Evolutionary conservation across 225 moss, liverwort and hornwort species (phyloP), one percentile per base, ranked within the genome.

Genomic region (Physcomitrium patens): DNA sequence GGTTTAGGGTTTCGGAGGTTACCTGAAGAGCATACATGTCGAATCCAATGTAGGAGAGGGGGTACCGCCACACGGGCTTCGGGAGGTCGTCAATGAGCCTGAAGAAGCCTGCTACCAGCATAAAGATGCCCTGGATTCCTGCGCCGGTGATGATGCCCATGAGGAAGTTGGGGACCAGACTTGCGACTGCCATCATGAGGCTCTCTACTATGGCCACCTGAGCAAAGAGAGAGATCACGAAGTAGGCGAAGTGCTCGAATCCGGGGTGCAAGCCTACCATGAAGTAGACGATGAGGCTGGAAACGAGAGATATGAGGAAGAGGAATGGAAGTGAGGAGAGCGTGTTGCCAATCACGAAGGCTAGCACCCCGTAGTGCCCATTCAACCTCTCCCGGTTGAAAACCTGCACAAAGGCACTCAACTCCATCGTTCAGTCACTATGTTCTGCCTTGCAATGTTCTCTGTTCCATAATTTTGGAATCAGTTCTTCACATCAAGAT

Each of bases 61-160:
- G 89, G 54, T 86, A 86, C 11, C 85, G 80, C 89, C 89, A 89
- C 1, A 89, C 67, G 11, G 86, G 83, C 76, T 86, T 89, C 9
- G 89, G 89, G 18, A 86, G 80, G 64, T 89, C 89, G 56, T 83
- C 80, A 31, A 77, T 65, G 0, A 86, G 69, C 71, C 89, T 80
- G 67, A 86, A 86, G 80, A 81, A 89, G 31, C 89, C 89, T 7
- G 85, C 83, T 19, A 82, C 86, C 45, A 89, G 73, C 80, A 96
- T 93, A 77, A 84, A 93, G 22, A 96, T 90, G 9, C 95, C 95
- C 95, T 94, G 90, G 27, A 95, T 85, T 14, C 90, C 90, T 26
- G 95, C 92, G 8, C 95, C 95, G 3, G 86, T 86, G 73, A 95
- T 91, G 63, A 95, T 95, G 31, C 95, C 95, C 95, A 95, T 92